A percentile compares a stretch with the other conserved stretches of the same genome.
phyloP scores from a whole-genome alignment of 1,139 yeast genomes.

The Candida glucosophila region DNA sequence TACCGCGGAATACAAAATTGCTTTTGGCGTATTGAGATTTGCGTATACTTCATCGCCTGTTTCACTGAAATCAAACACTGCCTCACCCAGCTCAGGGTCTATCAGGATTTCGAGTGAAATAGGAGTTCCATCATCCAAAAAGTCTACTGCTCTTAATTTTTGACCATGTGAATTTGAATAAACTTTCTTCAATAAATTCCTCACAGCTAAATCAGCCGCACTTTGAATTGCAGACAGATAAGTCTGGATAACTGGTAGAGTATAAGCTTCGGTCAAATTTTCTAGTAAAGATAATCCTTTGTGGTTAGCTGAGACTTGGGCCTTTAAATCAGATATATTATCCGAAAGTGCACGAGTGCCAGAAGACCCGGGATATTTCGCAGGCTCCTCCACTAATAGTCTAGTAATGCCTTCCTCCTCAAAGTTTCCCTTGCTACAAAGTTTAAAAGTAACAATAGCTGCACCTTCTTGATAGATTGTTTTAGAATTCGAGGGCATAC shows the following conservation, averaged over 20 bases:
- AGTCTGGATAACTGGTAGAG: conserved; percentile 21
- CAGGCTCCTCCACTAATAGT: conserved; percentile 42
- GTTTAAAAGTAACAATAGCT: conserved; percentile 32
- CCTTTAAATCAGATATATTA: conserved; percentile 40
- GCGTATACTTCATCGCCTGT: conserved; percentile 56
- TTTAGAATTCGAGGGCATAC: conserved; percentile 41
- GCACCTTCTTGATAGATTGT: conserved; percentile 42
- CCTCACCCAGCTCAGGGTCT: conserved; percentile 21
- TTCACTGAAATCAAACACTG: conserved; percentile 35
- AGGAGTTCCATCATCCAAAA: conserved; percentile 39
- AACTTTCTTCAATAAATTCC: conserved; percentile 16
- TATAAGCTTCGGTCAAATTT: conserved; percentile 26
- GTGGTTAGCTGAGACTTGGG: conserved; percentile 41
- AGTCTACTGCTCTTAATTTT: conserved; percentile 19
- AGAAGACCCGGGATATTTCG: conserved; percentile 33
- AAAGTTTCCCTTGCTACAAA: conserved; percentile 29
- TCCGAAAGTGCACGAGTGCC: conserved; percentile 40
- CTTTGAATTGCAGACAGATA: conserved; percentile 40
- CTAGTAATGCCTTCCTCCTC: conserved; percentile 36
- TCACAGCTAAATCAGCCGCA: conserved; percentile 33
- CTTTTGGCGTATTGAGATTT: conserved; percentile 50
- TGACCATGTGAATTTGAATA: conserved; percentile 12
- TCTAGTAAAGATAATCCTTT: conserved; percentile 34
- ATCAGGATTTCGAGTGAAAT: conserved; percentile 28
- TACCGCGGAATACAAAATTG: conserved; percentile 29